These are phyloP conservation scores for Strigomonas culicis DNA, from an alignment of 208 protist species.

Conservation along the genomic window DNA sequence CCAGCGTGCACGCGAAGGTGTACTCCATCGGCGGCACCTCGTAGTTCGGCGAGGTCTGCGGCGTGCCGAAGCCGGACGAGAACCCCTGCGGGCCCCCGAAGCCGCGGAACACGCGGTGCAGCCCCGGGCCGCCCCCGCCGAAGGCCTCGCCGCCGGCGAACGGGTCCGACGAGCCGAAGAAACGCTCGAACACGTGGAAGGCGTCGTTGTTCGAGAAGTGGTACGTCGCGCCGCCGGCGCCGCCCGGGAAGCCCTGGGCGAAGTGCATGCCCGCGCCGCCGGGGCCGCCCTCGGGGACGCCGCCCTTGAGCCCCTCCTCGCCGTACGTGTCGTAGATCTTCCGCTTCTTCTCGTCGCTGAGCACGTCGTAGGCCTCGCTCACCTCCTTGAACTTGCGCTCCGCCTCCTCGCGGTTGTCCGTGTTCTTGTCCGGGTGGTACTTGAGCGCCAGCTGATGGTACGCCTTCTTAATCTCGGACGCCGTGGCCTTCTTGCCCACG, in stretches of 20 bases:
- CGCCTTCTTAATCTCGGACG: slow-evolving; percentile 88
- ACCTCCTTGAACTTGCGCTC: slow-evolving; percentile 94
- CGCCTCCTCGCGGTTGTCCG: slow-evolving; percentile 75
- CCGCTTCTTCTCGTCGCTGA: slow-evolving; percentile 96
- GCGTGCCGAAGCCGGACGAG: slow-evolving; percentile 63
- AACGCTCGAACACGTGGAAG: slow-evolving; percentile 86
- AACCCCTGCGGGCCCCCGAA: slow-evolving; percentile 80
- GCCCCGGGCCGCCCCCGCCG: slow-evolving; percentile 74
- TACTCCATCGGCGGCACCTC: slow-evolving; percentile 89
- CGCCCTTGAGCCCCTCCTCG: slow-evolving; percentile 94
- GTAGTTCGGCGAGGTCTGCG: slow-evolving; percentile 80
- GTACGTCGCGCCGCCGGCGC: slow-evolving; percentile 38
- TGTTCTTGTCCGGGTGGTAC: slow-evolving; percentile 93
- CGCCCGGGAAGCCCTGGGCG: slow-evolving; percentile 50
- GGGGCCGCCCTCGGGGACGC: slow-evolving; percentile 36
- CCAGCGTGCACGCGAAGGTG: slow-evolving; percentile 92
- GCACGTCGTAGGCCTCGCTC: slow-evolving; percentile 97
- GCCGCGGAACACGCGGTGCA: slow-evolving; percentile 79
- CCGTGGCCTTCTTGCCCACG: slow-evolving; percentile 53
- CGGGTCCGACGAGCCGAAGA: slow-evolving; percentile 79
- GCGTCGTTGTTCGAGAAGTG: slow-evolving; percentile 74
- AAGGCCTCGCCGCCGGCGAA: slow-evolving; percentile 84
- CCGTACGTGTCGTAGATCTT: slow-evolving; percentile 97
- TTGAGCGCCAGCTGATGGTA: slow-evolving; percentile 90
- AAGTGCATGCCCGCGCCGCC: slow-evolving; percentile 61